phyloP scores from a whole-genome alignment of 2,329 filamentous ascomycete genomes.

The Fusarium begoniae region DNA sequence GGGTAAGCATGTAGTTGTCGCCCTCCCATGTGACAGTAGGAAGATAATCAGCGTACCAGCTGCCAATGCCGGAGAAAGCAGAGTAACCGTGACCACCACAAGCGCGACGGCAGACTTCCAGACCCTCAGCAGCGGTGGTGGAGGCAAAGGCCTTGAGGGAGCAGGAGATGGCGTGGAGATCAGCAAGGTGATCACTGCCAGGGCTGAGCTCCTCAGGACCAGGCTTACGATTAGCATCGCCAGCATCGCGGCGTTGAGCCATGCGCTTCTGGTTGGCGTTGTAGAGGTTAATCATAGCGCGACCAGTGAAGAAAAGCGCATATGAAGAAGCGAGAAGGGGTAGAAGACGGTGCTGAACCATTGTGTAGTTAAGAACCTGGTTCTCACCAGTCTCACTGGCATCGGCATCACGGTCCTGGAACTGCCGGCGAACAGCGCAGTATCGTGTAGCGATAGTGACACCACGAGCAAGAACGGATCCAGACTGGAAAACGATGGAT shows the following conservation, averaged over 20 bases:
- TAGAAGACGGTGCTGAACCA: conserved; percentile 78
- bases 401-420: conserved; percentile 76
- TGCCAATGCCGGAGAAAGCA: conserved; percentile 78
- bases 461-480: conserved; percentile 75
- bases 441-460: conserved; percentile 83
- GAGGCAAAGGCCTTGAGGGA: conserved; percentile 79
- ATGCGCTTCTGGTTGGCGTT: conserved; percentile 76
- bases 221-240: conserved; percentile 60
- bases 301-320: conserved; percentile 82
- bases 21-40: conserved; percentile 78
- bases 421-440: conserved; percentile 77
- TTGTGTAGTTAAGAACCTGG: conserved; percentile 82
- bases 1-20: conserved; percentile 84
- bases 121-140: conserved; percentile 76
- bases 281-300: conserved; percentile 79
- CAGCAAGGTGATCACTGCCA: conserved; percentile 74
- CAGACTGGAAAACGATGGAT: conserved; percentile 77
- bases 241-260: conserved; percentile 53
- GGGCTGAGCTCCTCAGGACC: conserved; percentile 72
- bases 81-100: conserved; percentile 83
- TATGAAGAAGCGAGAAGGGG: conserved; percentile 78
- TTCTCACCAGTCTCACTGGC: conserved; percentile 69
- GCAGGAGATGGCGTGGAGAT: conserved; percentile 80
- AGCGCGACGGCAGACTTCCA: conserved; percentile 78
- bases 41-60: conserved; percentile 79